Percentiles rank a stretch among this genome's conserved stretches.
Evolutionary conservation across 2,329 filamentous ascomycete genomes (phyloP).

Genomic region (Coleophoma crateriformis): DNA sequence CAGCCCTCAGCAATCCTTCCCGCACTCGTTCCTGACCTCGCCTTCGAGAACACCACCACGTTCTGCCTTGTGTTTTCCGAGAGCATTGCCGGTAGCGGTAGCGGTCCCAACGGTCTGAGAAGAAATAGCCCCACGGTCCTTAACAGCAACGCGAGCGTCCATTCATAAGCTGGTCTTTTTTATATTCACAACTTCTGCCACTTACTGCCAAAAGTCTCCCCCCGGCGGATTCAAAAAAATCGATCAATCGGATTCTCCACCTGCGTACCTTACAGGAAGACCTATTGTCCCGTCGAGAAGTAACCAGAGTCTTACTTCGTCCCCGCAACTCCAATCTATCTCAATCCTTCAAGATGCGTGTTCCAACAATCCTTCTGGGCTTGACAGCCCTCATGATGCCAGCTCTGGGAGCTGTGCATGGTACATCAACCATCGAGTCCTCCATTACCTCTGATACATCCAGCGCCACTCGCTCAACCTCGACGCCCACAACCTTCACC

Average conservation of each 20-base stretch:
- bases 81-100: background rate
- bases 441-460: conserved; percentile 44
- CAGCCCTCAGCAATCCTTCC: background rate
- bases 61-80: background rate
- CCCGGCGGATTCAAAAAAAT: too few relatives aligned
- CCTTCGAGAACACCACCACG: background rate
- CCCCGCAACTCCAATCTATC: background rate
- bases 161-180: conserved; percentile 1
- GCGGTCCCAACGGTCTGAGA: too few relatives aligned
- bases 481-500: background rate
- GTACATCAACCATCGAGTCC: background rate
- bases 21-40: background rate
- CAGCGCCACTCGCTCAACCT: conserved; percentile 21
- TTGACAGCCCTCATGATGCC: background rate
- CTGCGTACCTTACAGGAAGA: too few relatives aligned
- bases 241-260: too few relatives aligned
- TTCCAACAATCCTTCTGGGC: background rate
- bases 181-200: background rate
- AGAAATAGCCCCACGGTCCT: background rate
- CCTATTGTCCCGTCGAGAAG: background rate
- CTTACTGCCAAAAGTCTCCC: background rate
- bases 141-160: background rate
- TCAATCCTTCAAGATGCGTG: background rate
- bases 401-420: background rate
- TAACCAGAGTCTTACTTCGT: background rate